Conservation (phyloP, 495 filamentous ascomycete species). For the Penicillium cataractarum region DNA sequence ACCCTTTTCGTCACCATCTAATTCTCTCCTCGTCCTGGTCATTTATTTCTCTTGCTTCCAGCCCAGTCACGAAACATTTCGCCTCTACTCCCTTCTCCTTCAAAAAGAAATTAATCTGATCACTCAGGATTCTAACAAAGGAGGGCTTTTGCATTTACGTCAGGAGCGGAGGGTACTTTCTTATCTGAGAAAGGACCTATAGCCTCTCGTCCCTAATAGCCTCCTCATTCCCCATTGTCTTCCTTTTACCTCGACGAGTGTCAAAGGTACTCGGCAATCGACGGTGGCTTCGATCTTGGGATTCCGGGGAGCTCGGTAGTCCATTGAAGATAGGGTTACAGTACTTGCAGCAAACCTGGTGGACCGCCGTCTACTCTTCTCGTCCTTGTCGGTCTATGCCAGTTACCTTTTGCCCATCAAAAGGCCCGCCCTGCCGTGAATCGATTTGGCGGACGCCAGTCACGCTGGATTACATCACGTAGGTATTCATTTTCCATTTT, state of each 20-base stretch:
- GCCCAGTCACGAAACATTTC: constrained; percentile 20
- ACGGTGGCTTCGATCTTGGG: neutral
- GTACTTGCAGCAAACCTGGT: neutral
- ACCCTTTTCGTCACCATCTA: neutral
- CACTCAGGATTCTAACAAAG: neutral
- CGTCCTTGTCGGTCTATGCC: neutral
- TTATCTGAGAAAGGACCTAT: constrained; percentile 6
- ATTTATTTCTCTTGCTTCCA: constrained; percentile 12
- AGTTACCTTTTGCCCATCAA: constrained; percentile 4
- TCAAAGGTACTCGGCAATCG: neutral
- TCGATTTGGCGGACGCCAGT: constrained; percentile 12
- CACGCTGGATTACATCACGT: constrained; percentile 26
- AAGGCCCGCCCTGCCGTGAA: constrained; percentile 8
- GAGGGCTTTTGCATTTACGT: constrained; percentile 6
- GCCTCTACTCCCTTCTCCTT: neutral
- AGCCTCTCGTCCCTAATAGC: neutral
- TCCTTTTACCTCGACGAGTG: neutral
- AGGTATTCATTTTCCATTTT: constrained; percentile 21
- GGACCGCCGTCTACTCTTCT: neutral
- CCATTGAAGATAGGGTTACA: constrained; percentile 13
- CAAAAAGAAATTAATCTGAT: constrained; percentile 23
- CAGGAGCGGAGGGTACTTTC: constrained; percentile 7
- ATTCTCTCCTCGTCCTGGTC: constrained; percentile 1
- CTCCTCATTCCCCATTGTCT: neutral
- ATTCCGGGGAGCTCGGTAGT: neutral